These are phyloP conservation scores for Phaeosphaeria sp. DNA, from an alignment of 2,329 filamentous ascomycete species.

Conservation along the genomic window DNA sequence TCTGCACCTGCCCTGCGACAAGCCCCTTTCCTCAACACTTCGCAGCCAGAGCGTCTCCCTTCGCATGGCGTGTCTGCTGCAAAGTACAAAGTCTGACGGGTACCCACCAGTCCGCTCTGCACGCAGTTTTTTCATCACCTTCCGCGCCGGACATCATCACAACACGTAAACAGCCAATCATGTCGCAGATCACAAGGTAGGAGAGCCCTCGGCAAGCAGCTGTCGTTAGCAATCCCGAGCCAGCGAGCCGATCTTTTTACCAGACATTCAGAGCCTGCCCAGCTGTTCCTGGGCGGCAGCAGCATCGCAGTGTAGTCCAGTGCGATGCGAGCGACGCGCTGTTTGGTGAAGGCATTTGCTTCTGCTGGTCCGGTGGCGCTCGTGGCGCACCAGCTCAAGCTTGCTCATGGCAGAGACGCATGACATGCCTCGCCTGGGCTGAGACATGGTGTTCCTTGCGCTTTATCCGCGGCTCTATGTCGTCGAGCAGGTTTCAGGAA, in stretches of 20 bases:
- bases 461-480: neutral
- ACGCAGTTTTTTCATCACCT: neutral
- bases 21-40: constrained; percentile 5
- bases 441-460: neutral
- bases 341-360: neutral
- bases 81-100: neutral
- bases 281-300: neutral
- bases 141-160: neutral
- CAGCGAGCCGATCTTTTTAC: neutral
- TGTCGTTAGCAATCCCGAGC: neutral
- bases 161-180: constrained; percentile 2
- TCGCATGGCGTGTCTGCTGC: neutral
- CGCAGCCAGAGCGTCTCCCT: neutral
- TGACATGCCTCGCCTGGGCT: neutral
- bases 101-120: neutral
- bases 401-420: neutral
- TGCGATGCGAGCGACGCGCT: neutral
- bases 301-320: neutral
- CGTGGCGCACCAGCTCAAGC: neutral
- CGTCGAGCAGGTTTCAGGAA: neutral
- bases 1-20: neutral
- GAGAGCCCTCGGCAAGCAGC: constrained; percentile 1
- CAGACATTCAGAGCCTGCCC: neutral
- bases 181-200: neutral
- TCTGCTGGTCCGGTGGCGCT: neutral